phyloP scores from a whole-genome alignment of 2,329 filamentous ascomycete species.

The Penicillium sp. region DNA sequence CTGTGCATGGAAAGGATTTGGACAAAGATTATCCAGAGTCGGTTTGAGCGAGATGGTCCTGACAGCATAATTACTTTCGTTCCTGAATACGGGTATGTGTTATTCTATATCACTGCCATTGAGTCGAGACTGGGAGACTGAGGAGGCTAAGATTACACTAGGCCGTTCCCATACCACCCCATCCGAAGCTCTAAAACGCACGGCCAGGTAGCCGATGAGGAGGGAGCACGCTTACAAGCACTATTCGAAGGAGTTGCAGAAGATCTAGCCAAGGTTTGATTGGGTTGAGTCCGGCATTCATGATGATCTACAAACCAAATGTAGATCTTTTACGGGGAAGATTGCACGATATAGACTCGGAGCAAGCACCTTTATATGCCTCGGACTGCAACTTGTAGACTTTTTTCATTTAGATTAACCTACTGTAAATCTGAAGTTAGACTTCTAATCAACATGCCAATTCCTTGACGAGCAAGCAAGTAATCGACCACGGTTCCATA shows the following conservation, averaged over 20 bases:
- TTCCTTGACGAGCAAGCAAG: not conserved
- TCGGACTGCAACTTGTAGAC: not conserved
- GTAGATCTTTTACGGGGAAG: not conserved
- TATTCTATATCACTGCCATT: not conserved
- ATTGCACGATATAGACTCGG: not conserved
- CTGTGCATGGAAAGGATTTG: slow-evolving; percentile 41
- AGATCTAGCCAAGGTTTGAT: not conserved
- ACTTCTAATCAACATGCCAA: not conserved
- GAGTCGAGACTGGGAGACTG: not conserved
- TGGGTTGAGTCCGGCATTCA: not conserved
- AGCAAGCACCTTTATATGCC: not conserved
- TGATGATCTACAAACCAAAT: not conserved
- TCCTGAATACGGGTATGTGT: slow-evolving; percentile 26
- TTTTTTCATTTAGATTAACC: not conserved
- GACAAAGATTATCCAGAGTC: slow-evolving; percentile 23
- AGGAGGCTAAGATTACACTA: slow-evolving; percentile 9
- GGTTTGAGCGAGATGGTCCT: slow-evolving; percentile 9
- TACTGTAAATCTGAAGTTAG: not conserved
- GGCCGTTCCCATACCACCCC: slow-evolving; percentile 34
- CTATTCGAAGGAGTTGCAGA: slow-evolving; percentile 15
- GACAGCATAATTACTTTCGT: slow-evolving; percentile 20
- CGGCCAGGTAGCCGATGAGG: slow-evolving; percentile 31
- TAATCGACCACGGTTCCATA: not conserved
- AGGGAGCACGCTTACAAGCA: slow-evolving; percentile 25
- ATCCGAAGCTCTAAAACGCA: slow-evolving; percentile 25